These are phyloP conservation scores for Lepidium campestre DNA, from an alignment of 441 rosid species.

Conservation along the genomic window DNA sequence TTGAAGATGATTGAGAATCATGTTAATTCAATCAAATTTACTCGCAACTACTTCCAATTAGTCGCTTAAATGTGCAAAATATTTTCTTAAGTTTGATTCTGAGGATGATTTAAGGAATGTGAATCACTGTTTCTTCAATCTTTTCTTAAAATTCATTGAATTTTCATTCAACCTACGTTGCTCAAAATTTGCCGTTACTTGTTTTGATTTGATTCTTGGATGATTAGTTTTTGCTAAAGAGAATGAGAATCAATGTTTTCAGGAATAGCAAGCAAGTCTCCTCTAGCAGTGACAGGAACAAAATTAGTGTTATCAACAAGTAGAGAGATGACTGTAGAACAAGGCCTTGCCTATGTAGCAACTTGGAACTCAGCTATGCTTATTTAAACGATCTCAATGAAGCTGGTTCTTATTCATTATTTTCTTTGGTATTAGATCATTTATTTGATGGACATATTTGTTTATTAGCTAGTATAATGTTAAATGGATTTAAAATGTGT, in stretches of 20 bases:
- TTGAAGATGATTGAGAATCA: neutral
- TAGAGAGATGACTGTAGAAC: constrained; percentile 64
- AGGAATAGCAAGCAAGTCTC: constrained; percentile 77
- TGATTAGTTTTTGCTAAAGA: neutral
- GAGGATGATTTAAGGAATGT: no score
- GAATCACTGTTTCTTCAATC: no score
- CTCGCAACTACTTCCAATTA: neutral
- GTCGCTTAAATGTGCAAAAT: neutral
- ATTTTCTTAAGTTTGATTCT: neutral
- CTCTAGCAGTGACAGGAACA: constrained; percentile 73
- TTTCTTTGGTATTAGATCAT: neutral
- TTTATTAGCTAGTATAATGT: neutral
- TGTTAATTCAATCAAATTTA: neutral
- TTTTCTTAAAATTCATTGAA: no score
- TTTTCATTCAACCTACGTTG: no score
- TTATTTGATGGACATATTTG: neutral
- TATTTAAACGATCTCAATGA: constrained; percentile 54
- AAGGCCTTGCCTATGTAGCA: constrained; percentile 80
- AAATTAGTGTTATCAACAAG: constrained; percentile 62
- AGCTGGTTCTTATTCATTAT: constrained; percentile 32
- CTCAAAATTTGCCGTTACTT: neutral
- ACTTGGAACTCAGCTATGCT: constrained; percentile 92
- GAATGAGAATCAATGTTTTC: neutral
- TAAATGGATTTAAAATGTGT: neutral
- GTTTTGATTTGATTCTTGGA: neutral